Evolutionary conservation across 805 yeast species (phyloP).

Genomic region (Yamadazyma ubonensis): DNA sequence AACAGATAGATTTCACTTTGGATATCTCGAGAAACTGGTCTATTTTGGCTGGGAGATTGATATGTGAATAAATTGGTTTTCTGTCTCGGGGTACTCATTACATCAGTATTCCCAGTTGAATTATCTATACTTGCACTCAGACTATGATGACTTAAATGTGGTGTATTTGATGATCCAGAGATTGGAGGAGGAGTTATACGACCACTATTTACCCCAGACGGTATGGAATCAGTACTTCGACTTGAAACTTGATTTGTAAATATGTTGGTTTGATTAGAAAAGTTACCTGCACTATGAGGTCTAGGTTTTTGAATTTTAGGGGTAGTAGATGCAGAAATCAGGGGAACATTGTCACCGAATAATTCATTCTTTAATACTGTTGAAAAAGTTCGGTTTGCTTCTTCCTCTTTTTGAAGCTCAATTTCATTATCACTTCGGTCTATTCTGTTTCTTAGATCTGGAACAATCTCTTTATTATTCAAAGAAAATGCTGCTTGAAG

Average conservation of each 20-base stretch:
- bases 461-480: slow-evolving; percentile 44
- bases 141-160: slow-evolving; percentile 4
- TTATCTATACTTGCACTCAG: slow-evolving; percentile 8
- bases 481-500: slow-evolving; percentile 80
- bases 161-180: slow-evolving; percentile 1
- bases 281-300: slow-evolving; percentile 23
- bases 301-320: slow-evolving; percentile 11
- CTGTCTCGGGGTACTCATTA: slow-evolving; percentile 37
- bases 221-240: slow-evolving; percentile 14
- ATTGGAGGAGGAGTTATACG: slow-evolving; percentile 24
- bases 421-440: slow-evolving; percentile 52
- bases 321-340: slow-evolving; percentile 33
- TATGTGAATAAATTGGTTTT: slow-evolving; percentile 68
- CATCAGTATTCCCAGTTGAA: slow-evolving; percentile 14
- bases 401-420: slow-evolving; percentile 68
- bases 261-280: slow-evolving; percentile 5
- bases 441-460: slow-evolving; percentile 28
- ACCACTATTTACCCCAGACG: slow-evolving; percentile 8
- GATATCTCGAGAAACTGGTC: slow-evolving; percentile 62
- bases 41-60: slow-evolving; percentile 64
- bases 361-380: slow-evolving; percentile 84
- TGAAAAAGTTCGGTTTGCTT: slow-evolving; percentile 84
- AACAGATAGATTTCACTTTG: slow-evolving; percentile 75
- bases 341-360: slow-evolving; percentile 82
- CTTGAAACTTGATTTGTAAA: slow-evolving; percentile 11